Percentiles rank a stretch among this genome's conserved stretches.
phyloP scores from a whole-genome alignment of 495 filamentous ascomycete genomes.

The Podospora appendiculata region DNA sequence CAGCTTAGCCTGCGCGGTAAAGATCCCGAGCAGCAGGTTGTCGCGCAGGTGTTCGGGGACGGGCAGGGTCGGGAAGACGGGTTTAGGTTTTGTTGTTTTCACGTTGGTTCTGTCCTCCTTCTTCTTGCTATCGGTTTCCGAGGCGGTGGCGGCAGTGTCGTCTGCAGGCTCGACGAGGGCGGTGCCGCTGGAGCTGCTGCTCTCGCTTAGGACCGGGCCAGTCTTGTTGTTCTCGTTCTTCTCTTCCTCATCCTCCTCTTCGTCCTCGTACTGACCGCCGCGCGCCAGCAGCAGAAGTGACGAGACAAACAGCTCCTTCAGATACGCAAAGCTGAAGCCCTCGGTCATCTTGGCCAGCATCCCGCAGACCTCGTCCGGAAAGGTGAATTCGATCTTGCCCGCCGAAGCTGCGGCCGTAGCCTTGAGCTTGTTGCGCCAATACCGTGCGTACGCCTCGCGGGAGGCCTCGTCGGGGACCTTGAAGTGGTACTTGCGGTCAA shows the following conservation, averaged over 20 bases:
- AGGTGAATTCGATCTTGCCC: constrained; percentile 27
- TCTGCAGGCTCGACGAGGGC: too few relatives aligned
- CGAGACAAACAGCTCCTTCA: constrained; percentile 49
- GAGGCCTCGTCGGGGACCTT: constrained; percentile 36
- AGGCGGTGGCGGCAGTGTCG: too few relatives aligned
- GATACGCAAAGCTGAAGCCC: constrained; percentile 49
- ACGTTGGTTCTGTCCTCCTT: background rate
- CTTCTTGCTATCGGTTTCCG: background rate
- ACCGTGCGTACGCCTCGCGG: constrained; percentile 34
- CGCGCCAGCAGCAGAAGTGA: constrained; percentile 14
- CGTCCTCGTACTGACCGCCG: constrained; percentile 2
- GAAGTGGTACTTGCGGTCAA: constrained; percentile 53
- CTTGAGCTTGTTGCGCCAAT: constrained; percentile 41
- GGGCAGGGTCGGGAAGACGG: constrained; percentile 1
- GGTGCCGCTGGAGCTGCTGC: too few relatives aligned
- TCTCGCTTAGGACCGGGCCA: background rate
- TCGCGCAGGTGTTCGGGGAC: constrained; percentile 12
- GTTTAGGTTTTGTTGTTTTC: background rate
- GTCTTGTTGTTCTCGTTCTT: background rate
- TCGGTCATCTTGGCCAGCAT: constrained; percentile 42
- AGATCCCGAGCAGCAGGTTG: constrained; percentile 15
- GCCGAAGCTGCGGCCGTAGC: constrained; percentile 10
- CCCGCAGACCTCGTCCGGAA: constrained; percentile 32
- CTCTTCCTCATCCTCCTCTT: background rate
- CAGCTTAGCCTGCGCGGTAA: constrained; percentile 17